Evolutionary conservation across 2,329 filamentous ascomycete species (phyloP).

Genomic region (Akanthomyces lecanii): DNA sequence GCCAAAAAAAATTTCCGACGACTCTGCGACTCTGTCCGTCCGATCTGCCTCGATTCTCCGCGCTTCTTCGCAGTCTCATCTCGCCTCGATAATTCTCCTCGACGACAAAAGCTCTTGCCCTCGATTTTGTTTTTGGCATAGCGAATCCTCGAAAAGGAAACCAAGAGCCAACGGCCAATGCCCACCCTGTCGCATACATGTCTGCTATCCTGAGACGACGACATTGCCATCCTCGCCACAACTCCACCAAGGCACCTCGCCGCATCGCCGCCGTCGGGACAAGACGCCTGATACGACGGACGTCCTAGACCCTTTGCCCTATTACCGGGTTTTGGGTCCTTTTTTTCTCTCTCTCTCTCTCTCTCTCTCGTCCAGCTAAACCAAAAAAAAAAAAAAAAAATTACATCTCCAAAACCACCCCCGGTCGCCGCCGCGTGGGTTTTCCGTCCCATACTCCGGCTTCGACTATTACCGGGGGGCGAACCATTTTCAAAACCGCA

Average conservation of each 20-base stretch:
- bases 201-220: conserved; percentile 14
- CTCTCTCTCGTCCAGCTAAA: no score
- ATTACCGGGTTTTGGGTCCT: background rate
- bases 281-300: background rate
- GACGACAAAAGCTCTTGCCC: no score
- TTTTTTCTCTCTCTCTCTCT: background rate
- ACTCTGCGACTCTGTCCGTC: background rate
- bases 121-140: background rate
- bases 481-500: background rate
- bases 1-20: no score
- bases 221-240: background rate
- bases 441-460: conserved; percentile 3
- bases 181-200: conserved; percentile 11
- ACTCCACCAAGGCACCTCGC: background rate
- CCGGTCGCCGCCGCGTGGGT: background rate
- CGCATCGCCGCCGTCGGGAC: background rate
- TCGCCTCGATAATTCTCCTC: background rate
- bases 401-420: no score
- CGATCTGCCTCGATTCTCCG: background rate
- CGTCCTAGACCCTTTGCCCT: background rate
- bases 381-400: no score
- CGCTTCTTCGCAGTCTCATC: no score
- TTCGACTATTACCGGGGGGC: background rate
- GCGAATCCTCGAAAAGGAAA: no score
- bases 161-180: background rate